These are phyloP conservation scores for Thecaphora thlaspeos DNA, from an alignment of 1,284 basidiomycete species.

Conservation along the genomic window DNA sequence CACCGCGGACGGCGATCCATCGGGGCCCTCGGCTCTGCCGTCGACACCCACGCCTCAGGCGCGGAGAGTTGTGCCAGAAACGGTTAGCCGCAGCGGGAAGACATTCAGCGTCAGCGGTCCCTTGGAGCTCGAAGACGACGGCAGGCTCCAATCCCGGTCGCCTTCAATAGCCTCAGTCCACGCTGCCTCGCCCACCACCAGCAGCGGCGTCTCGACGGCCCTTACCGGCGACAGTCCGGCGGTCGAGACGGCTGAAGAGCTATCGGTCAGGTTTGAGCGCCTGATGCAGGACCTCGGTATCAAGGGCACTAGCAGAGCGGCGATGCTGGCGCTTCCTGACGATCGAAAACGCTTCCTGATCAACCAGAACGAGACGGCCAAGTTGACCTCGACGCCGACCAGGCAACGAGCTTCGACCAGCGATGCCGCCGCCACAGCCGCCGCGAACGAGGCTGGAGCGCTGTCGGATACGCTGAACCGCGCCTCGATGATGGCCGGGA, in stretches of 20 bases:
- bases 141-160: slow-evolving; percentile 16
- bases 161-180: slow-evolving; percentile 18
- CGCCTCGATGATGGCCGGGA: slow-evolving; percentile 35
- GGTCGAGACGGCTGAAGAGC: slow-evolving; percentile 16
- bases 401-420: slow-evolving; percentile 6
- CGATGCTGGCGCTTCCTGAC: slow-evolving; percentile 68
- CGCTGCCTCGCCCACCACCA: neutral
- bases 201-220: too few species aligned
- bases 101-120: slow-evolving; percentile 44
- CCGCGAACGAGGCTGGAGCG: slow-evolving; percentile 72
- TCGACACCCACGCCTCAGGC: slow-evolving; percentile 19
- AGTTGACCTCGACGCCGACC: slow-evolving; percentile 17
- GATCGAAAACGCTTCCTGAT: slow-evolving; percentile 73
- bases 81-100: slow-evolving; percentile 25
- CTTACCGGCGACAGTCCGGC: slow-evolving; percentile 8
- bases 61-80: slow-evolving; percentile 11
- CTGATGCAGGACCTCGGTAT: slow-evolving; percentile 61
- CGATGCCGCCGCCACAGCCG: slow-evolving; percentile 57
- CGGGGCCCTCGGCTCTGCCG: slow-evolving; percentile 5
- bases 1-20: slow-evolving; percentile 3
- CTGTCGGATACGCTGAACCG: slow-evolving; percentile 49
- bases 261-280: slow-evolving; percentile 28
- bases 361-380: slow-evolving; percentile 41
- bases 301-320: slow-evolving; percentile 68
- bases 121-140: slow-evolving; percentile 35